Conservation (phyloP, 2,329 filamentous ascomycete genomes). For the Albifimbria verrucaria region DNA sequence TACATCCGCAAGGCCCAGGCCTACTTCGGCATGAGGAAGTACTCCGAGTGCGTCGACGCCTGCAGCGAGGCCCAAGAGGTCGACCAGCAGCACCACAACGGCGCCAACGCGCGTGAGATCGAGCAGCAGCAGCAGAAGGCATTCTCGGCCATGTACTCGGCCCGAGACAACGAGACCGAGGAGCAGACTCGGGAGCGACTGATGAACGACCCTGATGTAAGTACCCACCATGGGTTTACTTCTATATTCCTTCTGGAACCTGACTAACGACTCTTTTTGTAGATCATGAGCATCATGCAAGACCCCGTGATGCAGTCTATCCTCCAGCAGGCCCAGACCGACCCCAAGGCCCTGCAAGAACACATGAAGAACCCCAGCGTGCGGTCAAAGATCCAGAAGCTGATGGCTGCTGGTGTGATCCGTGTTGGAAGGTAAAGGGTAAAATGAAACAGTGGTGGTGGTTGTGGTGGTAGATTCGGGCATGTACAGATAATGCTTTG, state of each 20-base stretch:
- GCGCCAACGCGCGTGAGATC: conserved; percentile 86
- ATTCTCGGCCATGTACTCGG: conserved; percentile 81
- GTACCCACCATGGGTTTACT: conserved; percentile 26
- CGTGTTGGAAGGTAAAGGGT: conserved; percentile 57
- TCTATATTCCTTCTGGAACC: not conserved
- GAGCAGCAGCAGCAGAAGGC: conserved; percentile 94
- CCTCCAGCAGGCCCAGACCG: conserved; percentile 90
- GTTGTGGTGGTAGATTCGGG: not conserved
- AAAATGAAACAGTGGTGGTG: not conserved
- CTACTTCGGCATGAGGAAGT: conserved; percentile 96
- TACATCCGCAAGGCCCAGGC: conserved; percentile 97
- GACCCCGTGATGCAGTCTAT: conserved; percentile 98
- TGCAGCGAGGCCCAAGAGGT: conserved; percentile 77
- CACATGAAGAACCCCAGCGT: conserved; percentile 94
- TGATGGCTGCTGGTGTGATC: conserved; percentile 90
- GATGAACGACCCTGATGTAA: conserved; percentile 84
- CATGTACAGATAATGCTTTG: not conserved
- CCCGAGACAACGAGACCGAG: conserved; percentile 91
- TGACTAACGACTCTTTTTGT: conserved; percentile 21
- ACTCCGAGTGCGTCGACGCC: conserved; percentile 88
- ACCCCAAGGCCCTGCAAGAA: conserved; percentile 89
- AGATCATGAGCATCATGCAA: conserved; percentile 86
- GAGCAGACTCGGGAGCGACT: conserved; percentile 92
- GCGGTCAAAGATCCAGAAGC: conserved; percentile 86
- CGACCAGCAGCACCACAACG: conserved; percentile 64